These are phyloP conservation scores for Pythium pyrilobum DNA, from an alignment of 352 stramenopile genomes.

Conservation along the genomic window DNA sequence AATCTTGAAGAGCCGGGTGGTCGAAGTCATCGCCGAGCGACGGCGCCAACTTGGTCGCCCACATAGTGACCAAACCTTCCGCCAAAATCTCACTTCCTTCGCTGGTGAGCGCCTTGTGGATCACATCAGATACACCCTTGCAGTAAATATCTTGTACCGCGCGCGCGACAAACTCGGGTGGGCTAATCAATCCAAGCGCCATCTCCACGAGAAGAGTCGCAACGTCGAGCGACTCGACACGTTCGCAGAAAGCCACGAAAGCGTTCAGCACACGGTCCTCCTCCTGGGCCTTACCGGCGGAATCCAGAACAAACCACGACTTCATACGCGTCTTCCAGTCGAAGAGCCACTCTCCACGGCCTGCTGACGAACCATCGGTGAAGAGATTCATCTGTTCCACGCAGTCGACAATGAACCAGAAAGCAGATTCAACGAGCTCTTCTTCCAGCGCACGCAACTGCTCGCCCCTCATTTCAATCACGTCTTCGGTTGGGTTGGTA, in stretches of 20 bases:
- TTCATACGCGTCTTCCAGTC: conserved; percentile 7
- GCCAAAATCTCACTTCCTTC: conserved; percentile 6
- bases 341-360: background rate
- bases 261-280: conserved; percentile 20
- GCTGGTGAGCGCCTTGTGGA: conserved; percentile 8
- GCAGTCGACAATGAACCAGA: conserved; percentile 18
- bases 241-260: conserved; percentile 19
- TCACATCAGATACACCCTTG: conserved; percentile 21
- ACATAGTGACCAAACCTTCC: conserved; percentile 3
- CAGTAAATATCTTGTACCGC: conserved; percentile 18
- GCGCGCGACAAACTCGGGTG: conserved; percentile 10
- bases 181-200: conserved; percentile 11
- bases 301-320: conserved; percentile 7
- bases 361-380: background rate
- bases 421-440: conserved; percentile 11
- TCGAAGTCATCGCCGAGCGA: background rate
- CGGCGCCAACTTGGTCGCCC: conserved; percentile 6
- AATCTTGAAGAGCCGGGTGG: background rate
- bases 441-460: conserved; percentile 5
- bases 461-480: background rate
- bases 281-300: background rate
- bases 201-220: conserved; percentile 17
- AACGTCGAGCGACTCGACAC: conserved; percentile 11
- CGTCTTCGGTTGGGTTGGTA: conserved; percentile 21
- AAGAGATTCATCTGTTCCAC: background rate